Percentiles rank a stretch among this genome's conserved stretches.
Evolutionary conservation across 2,329 filamentous ascomycete species (phyloP).

Genomic region (Chrysosporium queenslandicum): DNA sequence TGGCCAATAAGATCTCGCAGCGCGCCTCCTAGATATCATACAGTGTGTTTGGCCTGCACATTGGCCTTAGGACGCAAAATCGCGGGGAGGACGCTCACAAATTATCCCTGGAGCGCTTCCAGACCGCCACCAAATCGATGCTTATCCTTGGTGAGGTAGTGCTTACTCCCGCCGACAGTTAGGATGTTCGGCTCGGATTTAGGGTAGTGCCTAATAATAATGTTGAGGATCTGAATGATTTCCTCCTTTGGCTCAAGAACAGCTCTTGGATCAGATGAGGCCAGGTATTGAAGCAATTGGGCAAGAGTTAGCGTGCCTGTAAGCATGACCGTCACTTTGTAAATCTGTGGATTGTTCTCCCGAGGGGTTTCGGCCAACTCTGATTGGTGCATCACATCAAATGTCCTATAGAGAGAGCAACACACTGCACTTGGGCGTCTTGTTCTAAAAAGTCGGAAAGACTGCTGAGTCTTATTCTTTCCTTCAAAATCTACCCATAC

Average conservation of each 20-base stretch:
- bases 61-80: slow-evolving; percentile 51
- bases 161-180: slow-evolving; percentile 44
- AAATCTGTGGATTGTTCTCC: slow-evolving; percentile 25
- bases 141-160: slow-evolving; percentile 35
- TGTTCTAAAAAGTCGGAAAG: no score
- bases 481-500: no score
- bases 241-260: slow-evolving; percentile 40
- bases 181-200: slow-evolving; percentile 35
- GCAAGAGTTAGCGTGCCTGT: slow-evolving; percentile 28
- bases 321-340: slow-evolving; percentile 28
- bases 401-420: no score
- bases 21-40: slow-evolving; percentile 45
- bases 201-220: slow-evolving; percentile 44
- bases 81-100: slow-evolving; percentile 50
- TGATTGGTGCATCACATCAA: slow-evolving; percentile 27
- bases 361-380: slow-evolving; percentile 29
- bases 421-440: no score
- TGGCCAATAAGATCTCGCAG: slow-evolving; percentile 32
- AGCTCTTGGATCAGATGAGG: slow-evolving; percentile 26
- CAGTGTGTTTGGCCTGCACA: slow-evolving; percentile 50
- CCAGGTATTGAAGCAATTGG: slow-evolving; percentile 40
- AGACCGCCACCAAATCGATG: slow-evolving; percentile 42
- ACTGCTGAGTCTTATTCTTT: no score
- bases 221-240: slow-evolving; percentile 49
- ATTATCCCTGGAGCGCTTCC: slow-evolving; percentile 52